Base-by-base conservation (phyloP, 192 early-diverging fungal genomes). In the Geranomyces michiganensis region DNA sequence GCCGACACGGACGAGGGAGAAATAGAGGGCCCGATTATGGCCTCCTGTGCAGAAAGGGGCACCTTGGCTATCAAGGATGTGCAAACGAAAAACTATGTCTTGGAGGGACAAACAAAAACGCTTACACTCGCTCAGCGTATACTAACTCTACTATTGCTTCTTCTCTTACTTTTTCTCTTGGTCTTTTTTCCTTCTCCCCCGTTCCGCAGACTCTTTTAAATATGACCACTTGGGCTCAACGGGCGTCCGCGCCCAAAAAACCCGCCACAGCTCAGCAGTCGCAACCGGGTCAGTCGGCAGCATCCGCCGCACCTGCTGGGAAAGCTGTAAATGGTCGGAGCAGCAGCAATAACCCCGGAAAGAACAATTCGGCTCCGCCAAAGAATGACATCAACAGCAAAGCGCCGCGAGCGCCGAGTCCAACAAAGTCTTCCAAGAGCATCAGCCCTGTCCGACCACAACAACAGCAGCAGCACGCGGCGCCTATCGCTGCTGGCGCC, bases 241-340 rank as follows among this genome's bases (percentile, higher is more conserved):
- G 51, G 26, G 51, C 58, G n/a, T 27, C 65, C 41, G 70, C 70
- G 21, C 67, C 56, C 48, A 68, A 68, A 29, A 68, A 56, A 24
- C 17, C 67, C 7, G 49, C 36, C 6, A 29, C 27, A 10, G n/a
- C n/a, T 26, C 26, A 33, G 61, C 61, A 62, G 61, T 6, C 21
- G 14, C 61, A 21, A 13, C 61, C 27, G 30, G 36, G 36, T 41
- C 36, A 41, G 10, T 41, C 61, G n/a, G 21, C 61, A 9, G 33
- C 61, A 29, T 17, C 26, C 10, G 33, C 26, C 6, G 21, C 61
- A 29, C 61, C 61, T 29, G 0, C 33, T n/a, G 32, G 29, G 8
- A 26, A 26, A 33, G 36, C 36, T 41, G 36, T 10, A 7, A 41
- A 41, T 10, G 36, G 36, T 7, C 36, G 36, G 36, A 41, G 10